A percentile compares a stretch with the other conserved stretches of the same genome.
These are phyloP conservation scores for Microsporum canis DNA, from an alignment of 2,329 filamentous ascomycete species.

Conservation along the genomic window DNA sequence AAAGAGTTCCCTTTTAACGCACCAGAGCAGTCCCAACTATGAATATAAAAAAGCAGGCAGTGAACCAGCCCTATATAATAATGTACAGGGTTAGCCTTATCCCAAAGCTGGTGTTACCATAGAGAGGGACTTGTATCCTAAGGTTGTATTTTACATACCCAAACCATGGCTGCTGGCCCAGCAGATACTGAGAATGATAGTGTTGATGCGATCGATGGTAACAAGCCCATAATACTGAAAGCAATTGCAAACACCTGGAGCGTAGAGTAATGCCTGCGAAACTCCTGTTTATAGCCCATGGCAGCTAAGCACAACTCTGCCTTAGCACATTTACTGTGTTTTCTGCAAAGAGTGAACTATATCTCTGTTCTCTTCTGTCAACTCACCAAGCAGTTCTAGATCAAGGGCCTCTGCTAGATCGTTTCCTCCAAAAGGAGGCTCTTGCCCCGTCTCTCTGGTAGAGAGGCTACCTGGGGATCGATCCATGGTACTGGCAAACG, in stretches of 20 bases:
- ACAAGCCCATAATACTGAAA: conserved; percentile 50
- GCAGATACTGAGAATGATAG: conserved; percentile 48
- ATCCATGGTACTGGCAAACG: neutral
- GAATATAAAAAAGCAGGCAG: conserved; percentile 48
- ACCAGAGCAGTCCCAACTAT: conserved; percentile 50
- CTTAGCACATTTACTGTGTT: neutral
- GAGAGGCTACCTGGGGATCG: neutral
- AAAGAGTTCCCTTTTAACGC: conserved; percentile 14
- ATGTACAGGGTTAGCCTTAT: conserved; percentile 5
- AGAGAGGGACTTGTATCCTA: neutral
- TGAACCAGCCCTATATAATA: conserved; percentile 41
- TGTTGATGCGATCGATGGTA: conserved; percentile 51
- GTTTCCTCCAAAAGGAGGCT: neutral
- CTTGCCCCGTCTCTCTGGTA: neutral
- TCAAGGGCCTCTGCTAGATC: neutral
- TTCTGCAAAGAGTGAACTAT: neutral
- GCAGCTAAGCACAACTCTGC: conserved; percentile 16
- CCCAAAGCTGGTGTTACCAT: neutral
- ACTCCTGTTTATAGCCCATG: conserved; percentile 48
- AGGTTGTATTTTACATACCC: conserved; percentile 29
- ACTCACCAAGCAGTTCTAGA: neutral
- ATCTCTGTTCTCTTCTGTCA: neutral
- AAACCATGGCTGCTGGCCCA: conserved; percentile 51
- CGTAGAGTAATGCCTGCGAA: conserved; percentile 50
- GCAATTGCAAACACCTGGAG: conserved; percentile 52